A percentile compares a stretch with the other conserved stretches of the same genome.
These are phyloP conservation scores for barley (Hordeum vulgare) DNA, from an alignment of 176 grass and related monocot species.

Conservation along the genomic window DNA sequence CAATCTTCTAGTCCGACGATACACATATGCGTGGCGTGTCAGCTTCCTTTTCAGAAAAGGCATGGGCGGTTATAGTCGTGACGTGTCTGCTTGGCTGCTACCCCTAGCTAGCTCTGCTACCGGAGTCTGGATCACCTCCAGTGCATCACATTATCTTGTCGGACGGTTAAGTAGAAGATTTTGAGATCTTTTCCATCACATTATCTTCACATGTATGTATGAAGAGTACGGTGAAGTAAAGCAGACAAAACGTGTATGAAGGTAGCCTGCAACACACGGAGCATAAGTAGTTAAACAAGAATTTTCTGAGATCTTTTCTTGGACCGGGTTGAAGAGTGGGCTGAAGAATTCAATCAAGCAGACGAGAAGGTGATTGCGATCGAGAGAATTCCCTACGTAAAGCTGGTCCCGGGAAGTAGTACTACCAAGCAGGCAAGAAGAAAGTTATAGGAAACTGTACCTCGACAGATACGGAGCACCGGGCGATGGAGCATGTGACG, in stretches of 20 bases:
- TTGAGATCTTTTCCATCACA: neutral
- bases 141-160: neutral
- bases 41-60: slow-evolving; percentile 15
- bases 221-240: neutral
- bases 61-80: neutral
- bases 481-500: neutral
- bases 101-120: neutral
- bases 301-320: neutral
- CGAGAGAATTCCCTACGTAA: neutral
- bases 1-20: neutral
- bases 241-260: neutral
- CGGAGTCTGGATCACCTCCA: neutral
- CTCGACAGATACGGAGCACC: neutral
- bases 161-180: neutral
- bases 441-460: neutral
- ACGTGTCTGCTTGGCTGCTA: neutral
- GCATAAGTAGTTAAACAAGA: neutral
- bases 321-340: neutral
- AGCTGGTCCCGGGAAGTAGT: neutral
- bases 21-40: neutral
- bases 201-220: too few species aligned
- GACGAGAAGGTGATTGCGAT: neutral
- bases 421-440: too few species aligned
- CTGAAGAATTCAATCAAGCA: neutral
- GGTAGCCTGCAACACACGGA: neutral